These are phyloP conservation scores for Fusarium longipes DNA, from an alignment of 2,329 filamentous ascomycete genomes.

Conservation along the genomic window DNA sequence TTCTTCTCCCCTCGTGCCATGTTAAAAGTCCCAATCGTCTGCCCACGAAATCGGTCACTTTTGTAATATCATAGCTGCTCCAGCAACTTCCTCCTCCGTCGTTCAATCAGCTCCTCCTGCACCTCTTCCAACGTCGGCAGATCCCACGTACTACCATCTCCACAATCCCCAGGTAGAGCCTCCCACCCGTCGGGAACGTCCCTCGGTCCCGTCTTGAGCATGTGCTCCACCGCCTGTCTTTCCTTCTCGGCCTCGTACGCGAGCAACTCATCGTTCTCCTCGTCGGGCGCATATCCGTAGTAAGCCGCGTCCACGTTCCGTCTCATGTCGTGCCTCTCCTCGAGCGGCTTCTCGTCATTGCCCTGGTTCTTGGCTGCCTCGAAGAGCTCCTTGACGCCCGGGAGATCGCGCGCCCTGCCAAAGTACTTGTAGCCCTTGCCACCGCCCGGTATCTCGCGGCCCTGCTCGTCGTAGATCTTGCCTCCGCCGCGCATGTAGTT, in stretches of 20 bases:
- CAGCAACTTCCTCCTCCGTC: constrained; percentile 83
- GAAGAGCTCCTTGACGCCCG: constrained; percentile 96
- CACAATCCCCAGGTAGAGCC: constrained; percentile 84
- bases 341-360: constrained; percentile 71
- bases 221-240: constrained; percentile 77
- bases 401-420: constrained; percentile 87
- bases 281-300: constrained; percentile 92
- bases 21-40: not conserved
- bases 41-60: not conserved
- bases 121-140: constrained; percentile 90
- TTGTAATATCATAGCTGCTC: constrained; percentile 81
- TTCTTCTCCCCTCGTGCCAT: not conserved
- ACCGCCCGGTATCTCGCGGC: constrained; percentile 76
- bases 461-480: constrained; percentile 78
- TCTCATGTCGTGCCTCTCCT: constrained; percentile 75
- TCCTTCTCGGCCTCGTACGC: constrained; percentile 87
- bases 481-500: constrained; percentile 89
- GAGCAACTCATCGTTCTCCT: constrained; percentile 86
- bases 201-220: constrained; percentile 68
- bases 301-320: constrained; percentile 91
- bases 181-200: constrained; percentile 79
- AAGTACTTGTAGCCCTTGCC: constrained; percentile 96
- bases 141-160: constrained; percentile 84
- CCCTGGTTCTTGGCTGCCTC: constrained; percentile 75
- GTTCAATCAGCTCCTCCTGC: constrained; percentile 91